These are phyloP conservation scores for Scheffersomyces lignosus DNA, from an alignment of 805 yeast species.

Conservation along the genomic window DNA sequence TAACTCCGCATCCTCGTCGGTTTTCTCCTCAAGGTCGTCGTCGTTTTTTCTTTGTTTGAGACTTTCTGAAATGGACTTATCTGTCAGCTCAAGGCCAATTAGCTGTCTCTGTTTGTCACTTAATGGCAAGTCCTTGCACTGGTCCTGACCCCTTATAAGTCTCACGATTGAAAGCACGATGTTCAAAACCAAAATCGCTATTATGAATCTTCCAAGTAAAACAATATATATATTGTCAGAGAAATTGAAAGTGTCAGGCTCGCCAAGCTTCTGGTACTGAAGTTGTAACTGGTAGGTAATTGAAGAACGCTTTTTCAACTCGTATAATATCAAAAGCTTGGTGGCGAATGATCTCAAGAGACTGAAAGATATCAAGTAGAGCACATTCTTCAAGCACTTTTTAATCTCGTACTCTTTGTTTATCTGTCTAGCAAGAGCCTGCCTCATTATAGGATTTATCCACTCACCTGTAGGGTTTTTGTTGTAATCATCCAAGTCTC, in stretches of 20 bases:
- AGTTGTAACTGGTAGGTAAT: constrained; percentile 7
- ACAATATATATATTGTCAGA: constrained; percentile 5
- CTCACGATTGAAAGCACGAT: constrained; percentile 25
- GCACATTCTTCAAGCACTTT: constrained; percentile 25
- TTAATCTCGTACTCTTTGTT: constrained; percentile 40
- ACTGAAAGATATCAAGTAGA: constrained; percentile 27
- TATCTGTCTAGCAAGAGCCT: constrained; percentile 46
- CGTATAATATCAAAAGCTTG: constrained; percentile 2
- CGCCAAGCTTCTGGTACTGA: constrained; percentile 12
- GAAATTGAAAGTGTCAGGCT: constrained; percentile 6
- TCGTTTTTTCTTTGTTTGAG: not conserved
- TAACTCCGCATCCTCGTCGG: constrained; percentile 14
- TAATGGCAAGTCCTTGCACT: constrained; percentile 52
- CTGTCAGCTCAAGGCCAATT: constrained; percentile 41
- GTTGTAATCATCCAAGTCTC: constrained; percentile 3
- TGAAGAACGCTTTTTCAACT: constrained; percentile 1
- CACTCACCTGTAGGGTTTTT: constrained; percentile 25
- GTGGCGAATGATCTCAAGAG: constrained; percentile 14
- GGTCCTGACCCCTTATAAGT: constrained; percentile 44
- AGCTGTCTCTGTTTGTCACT: constrained; percentile 45
- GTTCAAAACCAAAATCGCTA: constrained; percentile 23
- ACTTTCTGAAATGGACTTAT: no score
- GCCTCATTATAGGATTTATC: constrained; percentile 42
- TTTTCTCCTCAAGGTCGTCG: not conserved
- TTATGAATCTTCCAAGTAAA: constrained; percentile 16